Evolutionary conservation across 2,329 filamentous ascomycete species (phyloP).

Genomic region (Daldinia sp.): DNA sequence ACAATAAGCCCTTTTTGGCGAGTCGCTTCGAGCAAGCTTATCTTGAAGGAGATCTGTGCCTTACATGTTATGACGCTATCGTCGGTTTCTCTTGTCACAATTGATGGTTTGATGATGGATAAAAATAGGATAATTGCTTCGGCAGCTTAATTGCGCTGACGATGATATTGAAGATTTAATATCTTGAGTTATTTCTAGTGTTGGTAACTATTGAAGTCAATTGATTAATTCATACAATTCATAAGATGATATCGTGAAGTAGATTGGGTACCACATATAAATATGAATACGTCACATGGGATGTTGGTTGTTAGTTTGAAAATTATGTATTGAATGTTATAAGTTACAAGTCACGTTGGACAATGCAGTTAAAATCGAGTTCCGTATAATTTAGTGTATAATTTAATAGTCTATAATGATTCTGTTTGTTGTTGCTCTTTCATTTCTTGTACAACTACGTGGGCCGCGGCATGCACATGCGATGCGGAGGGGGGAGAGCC

Average conservation of each 20-base stretch:
- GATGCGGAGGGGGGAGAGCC: neutral
- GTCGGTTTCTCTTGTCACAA: neutral
- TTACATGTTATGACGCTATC: slow-evolving; percentile 7
- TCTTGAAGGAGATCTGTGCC: neutral
- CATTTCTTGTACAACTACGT: neutral
- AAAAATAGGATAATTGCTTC: neutral
- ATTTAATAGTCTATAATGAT: too few species aligned
- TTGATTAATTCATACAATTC: neutral
- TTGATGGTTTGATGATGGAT: neutral
- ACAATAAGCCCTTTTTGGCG: neutral
- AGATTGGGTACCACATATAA: neutral
- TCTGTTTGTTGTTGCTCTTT: neutral
- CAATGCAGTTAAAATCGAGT: neutral
- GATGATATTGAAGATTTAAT: neutral
- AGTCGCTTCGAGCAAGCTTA: slow-evolving; percentile 3
- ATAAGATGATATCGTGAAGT: neutral
- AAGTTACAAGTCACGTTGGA: neutral
- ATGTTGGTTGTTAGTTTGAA: neutral
- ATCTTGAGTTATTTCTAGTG: neutral
- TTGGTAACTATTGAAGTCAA: neutral
- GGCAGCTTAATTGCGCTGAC: neutral
- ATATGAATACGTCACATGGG: neutral
- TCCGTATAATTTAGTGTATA: neutral
- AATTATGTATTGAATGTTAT: neutral
- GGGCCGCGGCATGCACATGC: neutral